A percentile compares a stretch with the other conserved stretches of the same genome.
Evolutionary conservation across 2,329 filamentous ascomycete species (phyloP).

Genomic region (Xylariaceae sp.): DNA sequence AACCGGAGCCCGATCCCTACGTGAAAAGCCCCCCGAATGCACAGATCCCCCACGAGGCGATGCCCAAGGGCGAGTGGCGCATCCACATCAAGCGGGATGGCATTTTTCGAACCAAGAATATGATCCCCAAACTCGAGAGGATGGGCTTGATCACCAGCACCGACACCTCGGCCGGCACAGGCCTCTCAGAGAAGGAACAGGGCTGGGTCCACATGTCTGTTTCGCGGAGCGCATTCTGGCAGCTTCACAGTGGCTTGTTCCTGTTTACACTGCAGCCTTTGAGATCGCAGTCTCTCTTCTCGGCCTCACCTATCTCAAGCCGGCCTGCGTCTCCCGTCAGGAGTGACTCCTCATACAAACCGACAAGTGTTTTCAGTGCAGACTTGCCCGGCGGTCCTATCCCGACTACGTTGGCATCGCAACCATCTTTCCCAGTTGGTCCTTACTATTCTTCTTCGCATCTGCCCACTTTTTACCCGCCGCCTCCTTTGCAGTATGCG

Average conservation of each 20-base stretch:
- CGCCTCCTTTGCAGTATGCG: conserved; percentile 74
- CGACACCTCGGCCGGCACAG: conserved; percentile 69
- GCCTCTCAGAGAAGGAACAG: conserved; percentile 56
- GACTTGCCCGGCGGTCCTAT: conserved; percentile 39
- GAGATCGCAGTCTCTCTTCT: conserved; percentile 36
- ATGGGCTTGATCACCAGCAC: conserved; percentile 81
- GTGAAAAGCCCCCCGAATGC: conserved; percentile 60
- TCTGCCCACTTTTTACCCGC: conserved; percentile 87
- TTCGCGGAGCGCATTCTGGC: conserved; percentile 81
- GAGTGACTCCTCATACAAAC: conserved; percentile 27
- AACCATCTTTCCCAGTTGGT: conserved; percentile 47
- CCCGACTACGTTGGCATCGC: conserved; percentile 32
- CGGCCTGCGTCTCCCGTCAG: conserved; percentile 49
- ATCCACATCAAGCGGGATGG: conserved; percentile 82
- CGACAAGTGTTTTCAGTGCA: conserved; percentile 20
- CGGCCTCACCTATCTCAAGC: conserved; percentile 50
- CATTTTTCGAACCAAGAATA: conserved; percentile 76
- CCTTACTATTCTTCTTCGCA: conserved; percentile 81
- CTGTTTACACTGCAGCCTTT: conserved; percentile 75
- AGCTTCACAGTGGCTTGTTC: conserved; percentile 80
- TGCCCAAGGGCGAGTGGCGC: conserved; percentile 80
- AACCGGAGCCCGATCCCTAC: conserved; percentile 64
- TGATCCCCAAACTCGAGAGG: conserved; percentile 85
- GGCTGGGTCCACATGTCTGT: conserved; percentile 81
- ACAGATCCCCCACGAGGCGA: conserved; percentile 63